Evolutionary conservation across 768 basidiomycete species (phyloP).

Genomic region (Piloderma croceum): DNA sequence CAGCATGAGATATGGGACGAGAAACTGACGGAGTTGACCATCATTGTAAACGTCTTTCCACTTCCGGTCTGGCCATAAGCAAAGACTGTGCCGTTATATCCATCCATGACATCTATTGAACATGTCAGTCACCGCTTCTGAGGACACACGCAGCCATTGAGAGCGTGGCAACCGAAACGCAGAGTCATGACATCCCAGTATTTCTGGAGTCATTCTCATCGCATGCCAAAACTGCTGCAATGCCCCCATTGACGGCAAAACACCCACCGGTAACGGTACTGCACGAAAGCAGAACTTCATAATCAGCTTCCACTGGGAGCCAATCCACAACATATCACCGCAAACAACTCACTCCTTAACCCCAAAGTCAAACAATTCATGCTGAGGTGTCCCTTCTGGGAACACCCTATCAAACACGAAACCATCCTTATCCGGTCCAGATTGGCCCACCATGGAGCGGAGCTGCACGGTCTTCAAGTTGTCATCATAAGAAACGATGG

Average conservation of each 20-base stretch:
- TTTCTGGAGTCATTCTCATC: too few relatives aligned
- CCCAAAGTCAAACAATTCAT: conserved; percentile 97
- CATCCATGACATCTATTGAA: conserved; percentile 87
- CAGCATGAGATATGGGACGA: conserved; percentile 6
- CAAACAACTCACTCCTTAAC: conserved; percentile 78
- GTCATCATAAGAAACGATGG: conserved; percentile 85
- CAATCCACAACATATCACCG: conserved; percentile 4
- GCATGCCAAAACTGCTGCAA: too few relatives aligned
- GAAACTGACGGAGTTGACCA: conserved; percentile 50
- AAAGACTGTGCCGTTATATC: conserved; percentile 96
- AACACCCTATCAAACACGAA: conserved; percentile 98
- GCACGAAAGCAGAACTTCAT: too few relatives aligned
- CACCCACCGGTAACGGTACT: too few relatives aligned
- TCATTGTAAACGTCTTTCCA: conserved; percentile 97
- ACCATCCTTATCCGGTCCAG: conserved; percentile 92
- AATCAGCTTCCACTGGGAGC: conserved; percentile 15
- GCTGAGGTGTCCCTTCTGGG: conserved; percentile 83
- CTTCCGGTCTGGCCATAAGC: conserved; percentile 85
- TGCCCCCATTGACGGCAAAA: too few relatives aligned
- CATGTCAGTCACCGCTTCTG: too few relatives aligned
- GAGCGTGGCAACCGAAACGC: conserved; percentile 2
- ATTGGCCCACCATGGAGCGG: conserved; percentile 58
- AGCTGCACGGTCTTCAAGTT: conserved; percentile 80
- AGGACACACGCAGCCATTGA: conserved; percentile 6
- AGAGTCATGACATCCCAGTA: conserved; percentile 13